Evolutionary conservation across 768 basidiomycete genomes (phyloP).

Genomic region (Lactarius hatsudake): DNA sequence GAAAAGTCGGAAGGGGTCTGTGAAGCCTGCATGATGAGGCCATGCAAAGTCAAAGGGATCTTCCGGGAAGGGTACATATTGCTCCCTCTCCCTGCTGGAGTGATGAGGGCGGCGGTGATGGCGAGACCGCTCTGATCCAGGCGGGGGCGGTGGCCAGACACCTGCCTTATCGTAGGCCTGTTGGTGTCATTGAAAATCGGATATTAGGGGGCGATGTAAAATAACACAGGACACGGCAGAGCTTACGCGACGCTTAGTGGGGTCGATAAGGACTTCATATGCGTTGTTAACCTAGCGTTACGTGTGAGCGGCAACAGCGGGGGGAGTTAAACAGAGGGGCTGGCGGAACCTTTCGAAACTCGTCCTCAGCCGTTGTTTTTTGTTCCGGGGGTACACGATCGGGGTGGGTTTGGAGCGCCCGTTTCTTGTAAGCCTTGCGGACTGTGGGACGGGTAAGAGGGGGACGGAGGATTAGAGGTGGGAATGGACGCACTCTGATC

Average conservation of each 20-base stretch:
- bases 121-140: conserved; percentile 13
- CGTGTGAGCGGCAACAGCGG: conserved; percentile 17
- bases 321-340: conserved; percentile 1
- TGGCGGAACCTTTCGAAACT: conserved; percentile 45
- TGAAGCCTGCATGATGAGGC: conserved; percentile 50
- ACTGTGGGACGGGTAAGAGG: conserved; percentile 41
- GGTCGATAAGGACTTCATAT: conserved; percentile 69
- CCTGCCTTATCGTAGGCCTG: conserved; percentile 71
- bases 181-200: conserved; percentile 3
- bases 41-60: conserved; percentile 36
- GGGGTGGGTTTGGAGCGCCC: conserved; percentile 71
- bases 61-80: conserved; percentile 7
- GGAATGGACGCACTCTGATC: conserved; percentile 58
- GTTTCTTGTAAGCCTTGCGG: conserved; percentile 73
- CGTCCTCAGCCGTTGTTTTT: conserved; percentile 60
- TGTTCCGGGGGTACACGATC: conserved; percentile 63
- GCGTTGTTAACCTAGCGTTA: conserved; percentile 63
- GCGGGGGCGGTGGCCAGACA: conserved; percentile 65
- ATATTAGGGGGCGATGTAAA: not conserved
- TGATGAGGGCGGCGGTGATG: conserved; percentile 17
- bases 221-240: not conserved
- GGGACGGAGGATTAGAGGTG: not conserved
- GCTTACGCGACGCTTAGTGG: conserved; percentile 54
- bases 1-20: conserved; percentile 75
- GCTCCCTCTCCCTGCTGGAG: conserved; percentile 12